Base-by-base conservation (phyloP, 441 rosid species). In the Flueggea neowawraea region DNA sequence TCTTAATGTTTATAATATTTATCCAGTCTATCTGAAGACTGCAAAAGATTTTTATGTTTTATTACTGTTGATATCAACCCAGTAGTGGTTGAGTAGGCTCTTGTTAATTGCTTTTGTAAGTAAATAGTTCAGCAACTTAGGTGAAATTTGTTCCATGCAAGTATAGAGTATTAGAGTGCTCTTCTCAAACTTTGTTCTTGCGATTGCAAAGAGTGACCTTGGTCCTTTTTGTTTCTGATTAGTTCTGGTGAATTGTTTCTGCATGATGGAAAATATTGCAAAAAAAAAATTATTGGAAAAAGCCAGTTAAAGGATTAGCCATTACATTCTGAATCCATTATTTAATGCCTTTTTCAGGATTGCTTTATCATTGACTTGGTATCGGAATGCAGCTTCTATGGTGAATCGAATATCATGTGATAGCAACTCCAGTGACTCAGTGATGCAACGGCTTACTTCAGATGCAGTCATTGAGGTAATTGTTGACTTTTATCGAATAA, bases 401-500 rank as follows among this genome's bases (percentile, higher is more conserved):
- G 86, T 83, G 75, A 94, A 94, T 65, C 80, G 45, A 76, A 87
- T 94, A 71, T 82, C 97, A 47, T 94, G 86, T 68, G 87, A 63
- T 56, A 67, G 68, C 75, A 74, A 53, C 48, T 58, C 16, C 63
- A 68, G 72, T 36, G 71, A 67, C 17, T 77, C 95, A 41, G 66
- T 65, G 48, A 72, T 75, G 61, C 91, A 84, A 67, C 76, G 65
- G 61, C 88, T 94, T 73, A 87, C 89, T 62, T 94, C 97, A 12
- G 96, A 94, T 75, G 88, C 97, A 72, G 78, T 89, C 55, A 94
- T 90, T 32, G 93, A 94, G 96, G 98, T 90, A 62, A 22, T 22
- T 22, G 28, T 22, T 1, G 28, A 22, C 28, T 22, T 22, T 22
- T 22, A 22, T 22, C 28, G 1, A 22, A 22, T 22, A 22, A 22